These are phyloP conservation scores for Arabidopsis hybrid DNA, from an alignment of 441 rosid genomes.

Conservation along the genomic window DNA sequence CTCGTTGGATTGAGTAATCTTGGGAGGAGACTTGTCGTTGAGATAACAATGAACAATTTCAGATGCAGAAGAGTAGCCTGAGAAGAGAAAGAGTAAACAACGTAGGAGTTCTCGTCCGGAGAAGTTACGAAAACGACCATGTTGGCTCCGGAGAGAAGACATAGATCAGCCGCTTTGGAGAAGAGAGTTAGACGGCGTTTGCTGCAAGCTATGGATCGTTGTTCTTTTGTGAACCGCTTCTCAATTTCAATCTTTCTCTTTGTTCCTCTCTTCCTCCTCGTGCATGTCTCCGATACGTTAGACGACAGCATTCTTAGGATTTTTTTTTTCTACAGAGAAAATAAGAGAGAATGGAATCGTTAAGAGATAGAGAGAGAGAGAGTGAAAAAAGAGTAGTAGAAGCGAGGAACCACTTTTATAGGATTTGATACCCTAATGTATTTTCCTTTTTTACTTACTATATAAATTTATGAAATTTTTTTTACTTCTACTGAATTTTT, in stretches of 20 bases:
- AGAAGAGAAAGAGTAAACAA: background rate
- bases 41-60: slow-evolving; percentile 3
- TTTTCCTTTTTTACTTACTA: too few relatives aligned
- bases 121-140: slow-evolving; percentile 8
- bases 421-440: too few relatives aligned
- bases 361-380: too few relatives aligned
- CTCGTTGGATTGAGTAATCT: background rate
- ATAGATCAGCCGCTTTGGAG: slow-evolving; percentile 8
- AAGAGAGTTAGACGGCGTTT: slow-evolving; percentile 30
- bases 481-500: too few relatives aligned
- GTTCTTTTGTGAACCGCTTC: background rate
- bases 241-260: slow-evolving; percentile 19
- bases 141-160: background rate
- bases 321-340: too few relatives aligned
- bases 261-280: background rate
- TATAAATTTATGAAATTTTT: too few relatives aligned
- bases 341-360: too few relatives aligned
- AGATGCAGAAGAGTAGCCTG: background rate
- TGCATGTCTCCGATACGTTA: too few relatives aligned
- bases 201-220: slow-evolving; percentile 4
- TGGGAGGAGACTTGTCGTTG: slow-evolving; percentile 3
- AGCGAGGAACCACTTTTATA: too few relatives aligned
- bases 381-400: too few relatives aligned
- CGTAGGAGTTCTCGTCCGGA: background rate
- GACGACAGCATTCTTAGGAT: too few relatives aligned